Evolutionary conservation across 2,329 filamentous ascomycete species (phyloP), one percentile per base, ranked within the genome.

Genomic region (Exophiala oligosperma): DNA sequence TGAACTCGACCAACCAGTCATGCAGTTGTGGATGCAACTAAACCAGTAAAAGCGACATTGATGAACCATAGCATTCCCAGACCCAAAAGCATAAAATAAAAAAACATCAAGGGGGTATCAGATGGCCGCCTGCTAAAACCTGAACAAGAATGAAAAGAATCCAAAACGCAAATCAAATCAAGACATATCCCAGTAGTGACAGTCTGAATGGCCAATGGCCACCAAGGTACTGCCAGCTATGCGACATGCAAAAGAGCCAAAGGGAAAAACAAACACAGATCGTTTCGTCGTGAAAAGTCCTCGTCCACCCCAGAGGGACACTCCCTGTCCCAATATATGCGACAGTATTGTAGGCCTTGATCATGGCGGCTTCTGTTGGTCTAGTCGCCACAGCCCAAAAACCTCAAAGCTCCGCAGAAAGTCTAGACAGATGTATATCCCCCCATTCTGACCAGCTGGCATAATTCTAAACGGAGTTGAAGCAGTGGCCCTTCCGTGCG

Each of bases 111-210:
- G 43, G 43, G 60, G 60, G 60, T 63, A 62, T 62, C 62, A 64
- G 59, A 61, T 62, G 48, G 56, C 62, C 62, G 62, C 62, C 62
- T 57, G 54, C 58, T 58, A 56, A 49, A 64, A 64, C 52, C 37
- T 48, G 32, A 50, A 58, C 41, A 49, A 57, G 56, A 48, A 41
- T 7, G n/a, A 26, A 44, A 50, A 44, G 14, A 11, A 47, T 23
- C 17, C n/a, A 17, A 57, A 47, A 52, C 14, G 21, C 17, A 35
- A 35, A 35, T 35, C 29, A 35, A 35, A 28, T 44, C 14, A 37
- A 44, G 29, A 29, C 50, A 47, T 32, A 52, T 52, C 35, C 37
- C 32, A 41, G 23, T 41, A 44, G 26, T 7, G 32, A 41, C 32
- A 12, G 24, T 41, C 11, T 9, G 32, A 26, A 48, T n/a, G 2